phyloP scores from a whole-genome alignment of 176 grass and related monocot species.

The Bolboschoenus planiculmis region DNA sequence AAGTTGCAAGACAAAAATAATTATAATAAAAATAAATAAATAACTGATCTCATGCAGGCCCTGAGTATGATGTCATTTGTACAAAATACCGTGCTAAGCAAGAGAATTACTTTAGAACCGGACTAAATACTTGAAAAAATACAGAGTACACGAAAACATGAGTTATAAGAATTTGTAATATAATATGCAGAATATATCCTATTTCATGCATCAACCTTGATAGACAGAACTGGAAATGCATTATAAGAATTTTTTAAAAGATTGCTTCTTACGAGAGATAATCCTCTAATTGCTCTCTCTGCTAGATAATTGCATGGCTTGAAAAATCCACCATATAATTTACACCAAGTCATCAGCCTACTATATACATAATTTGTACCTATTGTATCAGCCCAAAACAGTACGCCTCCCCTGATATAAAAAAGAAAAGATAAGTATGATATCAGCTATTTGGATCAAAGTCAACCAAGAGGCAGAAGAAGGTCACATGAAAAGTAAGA shows the following conservation, averaged over 20 bases:
- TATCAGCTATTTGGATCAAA: neutral
- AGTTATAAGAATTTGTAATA: neutral
- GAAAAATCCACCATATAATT: constrained; percentile 51
- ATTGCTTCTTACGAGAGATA: constrained; percentile 42
- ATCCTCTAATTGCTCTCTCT: constrained; percentile 22
- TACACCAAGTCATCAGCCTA: constrained; percentile 39
- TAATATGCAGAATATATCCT: neutral
- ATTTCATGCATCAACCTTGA: neutral
- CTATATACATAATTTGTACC: constrained; percentile 36
- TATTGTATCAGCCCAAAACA: constrained; percentile 60
- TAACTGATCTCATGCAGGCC: neutral
- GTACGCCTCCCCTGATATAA: constrained; percentile 47
- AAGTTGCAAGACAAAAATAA: neutral
- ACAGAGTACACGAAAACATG: neutral
- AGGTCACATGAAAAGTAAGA: neutral
- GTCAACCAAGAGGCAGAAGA: neutral
- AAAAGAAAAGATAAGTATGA: neutral
- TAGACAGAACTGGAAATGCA: neutral
- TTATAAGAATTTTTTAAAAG: neutral
- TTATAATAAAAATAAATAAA: neutral
- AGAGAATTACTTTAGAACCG: neutral
- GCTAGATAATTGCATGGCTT: constrained; percentile 51
- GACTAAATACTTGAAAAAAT: neutral
- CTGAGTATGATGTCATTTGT: neutral
- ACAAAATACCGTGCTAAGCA: neutral